phyloP scores from a whole-genome alignment of 2,329 filamentous ascomycete species.

The Fusarium longipes region DNA sequence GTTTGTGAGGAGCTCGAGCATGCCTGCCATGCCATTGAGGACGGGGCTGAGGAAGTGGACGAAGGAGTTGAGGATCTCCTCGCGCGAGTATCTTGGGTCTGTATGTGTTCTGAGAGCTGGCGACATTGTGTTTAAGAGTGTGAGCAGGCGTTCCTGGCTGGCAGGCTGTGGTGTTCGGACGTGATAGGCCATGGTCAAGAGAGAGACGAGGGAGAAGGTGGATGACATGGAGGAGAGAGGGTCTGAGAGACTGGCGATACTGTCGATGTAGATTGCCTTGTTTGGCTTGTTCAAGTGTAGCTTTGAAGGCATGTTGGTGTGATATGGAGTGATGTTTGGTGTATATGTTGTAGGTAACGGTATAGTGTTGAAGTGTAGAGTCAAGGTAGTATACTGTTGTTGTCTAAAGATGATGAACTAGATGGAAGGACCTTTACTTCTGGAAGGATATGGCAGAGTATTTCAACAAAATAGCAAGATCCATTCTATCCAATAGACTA shows the following conservation, averaged over 20 bases:
- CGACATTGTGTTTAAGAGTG: conserved; percentile 51
- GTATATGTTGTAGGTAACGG: background rate
- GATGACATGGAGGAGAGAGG: conserved; percentile 48
- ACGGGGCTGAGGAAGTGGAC: conserved; percentile 48
- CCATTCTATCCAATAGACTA: conserved; percentile 21
- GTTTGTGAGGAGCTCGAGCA: conserved; percentile 49
- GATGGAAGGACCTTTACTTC: conserved; percentile 25
- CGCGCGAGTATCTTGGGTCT: conserved; percentile 36
- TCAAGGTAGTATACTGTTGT: background rate
- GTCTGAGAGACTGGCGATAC: conserved; percentile 48
- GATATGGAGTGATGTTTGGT: background rate
- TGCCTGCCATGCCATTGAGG: conserved; percentile 51
- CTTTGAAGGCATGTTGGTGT: conserved; percentile 31
- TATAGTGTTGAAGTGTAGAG: background rate
- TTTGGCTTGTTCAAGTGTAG: conserved; percentile 37
- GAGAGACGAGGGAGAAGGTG: conserved; percentile 50
- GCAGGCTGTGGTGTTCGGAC: conserved; percentile 43
- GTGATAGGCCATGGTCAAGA: conserved; percentile 51
- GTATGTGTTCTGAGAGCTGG: conserved; percentile 31
- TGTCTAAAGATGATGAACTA: conserved; percentile 8
- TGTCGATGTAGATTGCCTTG: conserved; percentile 45
- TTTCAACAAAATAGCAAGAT: conserved; percentile 22
- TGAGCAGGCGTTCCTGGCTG: conserved; percentile 48
- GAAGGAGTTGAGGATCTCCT: conserved; percentile 50
- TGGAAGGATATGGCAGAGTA: conserved; percentile 30